phyloP scores from a whole-genome alignment of 1,284 basidiomycete genomes.

The Cystobasidium sp. region DNA sequence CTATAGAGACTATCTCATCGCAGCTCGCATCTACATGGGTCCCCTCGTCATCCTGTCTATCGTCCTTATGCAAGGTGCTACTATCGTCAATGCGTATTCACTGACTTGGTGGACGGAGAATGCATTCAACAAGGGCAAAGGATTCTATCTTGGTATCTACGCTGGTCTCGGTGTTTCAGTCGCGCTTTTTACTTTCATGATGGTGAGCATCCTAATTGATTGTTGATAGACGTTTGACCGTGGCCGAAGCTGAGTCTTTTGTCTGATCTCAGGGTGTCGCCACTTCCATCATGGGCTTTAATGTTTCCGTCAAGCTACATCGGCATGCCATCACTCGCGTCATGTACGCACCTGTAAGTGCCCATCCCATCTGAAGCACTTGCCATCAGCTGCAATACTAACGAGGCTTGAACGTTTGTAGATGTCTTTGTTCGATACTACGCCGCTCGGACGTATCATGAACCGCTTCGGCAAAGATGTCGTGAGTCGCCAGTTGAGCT shows the following conservation, averaged over 20 bases:
- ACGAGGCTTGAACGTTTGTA: neutral
- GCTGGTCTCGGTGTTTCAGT: slow-evolving; percentile 66
- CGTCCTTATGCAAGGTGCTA: slow-evolving; percentile 68
- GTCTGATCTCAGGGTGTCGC: slow-evolving; percentile 30
- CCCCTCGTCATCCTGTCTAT: slow-evolving; percentile 67
- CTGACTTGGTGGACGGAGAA: slow-evolving; percentile 67
- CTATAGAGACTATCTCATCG: slow-evolving; percentile 69
- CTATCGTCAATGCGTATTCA: slow-evolving; percentile 58
- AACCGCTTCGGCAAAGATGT: slow-evolving; percentile 72
- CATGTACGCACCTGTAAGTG: slow-evolving; percentile 64
- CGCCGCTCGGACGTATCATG: slow-evolving; percentile 82
- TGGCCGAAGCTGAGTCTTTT: slow-evolving; percentile 7
- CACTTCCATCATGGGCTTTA: slow-evolving; percentile 49
- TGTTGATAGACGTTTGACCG: slow-evolving; percentile 31
- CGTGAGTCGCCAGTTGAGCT: neutral
- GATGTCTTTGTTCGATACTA: slow-evolving; percentile 79
- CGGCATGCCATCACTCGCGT: slow-evolving; percentile 67
- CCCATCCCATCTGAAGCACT: neutral
- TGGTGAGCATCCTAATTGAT: slow-evolving; percentile 49
- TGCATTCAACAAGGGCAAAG: slow-evolving; percentile 50
- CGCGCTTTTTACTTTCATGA: slow-evolving; percentile 67
- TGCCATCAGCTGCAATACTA: too few species aligned
- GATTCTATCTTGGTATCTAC: slow-evolving; percentile 74
- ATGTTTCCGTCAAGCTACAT: slow-evolving; percentile 49
- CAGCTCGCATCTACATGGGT: slow-evolving; percentile 64